Base-by-base conservation (phyloP, 1,139 yeast species). In the Yamadazyma oceani region DNA sequence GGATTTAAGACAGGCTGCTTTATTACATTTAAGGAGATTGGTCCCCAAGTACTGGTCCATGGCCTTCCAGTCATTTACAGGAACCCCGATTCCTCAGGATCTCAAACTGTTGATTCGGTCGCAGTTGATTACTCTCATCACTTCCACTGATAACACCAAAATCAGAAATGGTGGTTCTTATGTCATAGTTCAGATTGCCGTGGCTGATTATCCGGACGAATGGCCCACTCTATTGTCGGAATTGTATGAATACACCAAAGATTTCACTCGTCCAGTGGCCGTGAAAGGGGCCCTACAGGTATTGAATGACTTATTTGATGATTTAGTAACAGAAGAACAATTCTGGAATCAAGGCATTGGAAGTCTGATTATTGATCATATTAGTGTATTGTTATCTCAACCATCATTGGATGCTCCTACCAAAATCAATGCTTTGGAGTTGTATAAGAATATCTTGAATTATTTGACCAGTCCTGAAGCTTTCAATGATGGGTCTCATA, bases 131-230 rank as follows among this genome's bases (percentile, higher is more conserved):
- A 49, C 58, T 8, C 57, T 86, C 28, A 72, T 84, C n/a, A 63
- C 77, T 1, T 56, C 72, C 7, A 69, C 76, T 12, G 55, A 68
- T 0, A 73, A 75, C 43, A 68, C 84, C n/a, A 85, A 84, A 51
- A 64, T 89, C 13, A 68, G 89, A 42, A 74, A 73, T 26, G 76
- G 86, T 35, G 78, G 85, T 2, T 80, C 92, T 1, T 82, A 87
- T 47, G 82, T 87, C 11, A 76, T 88, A 17, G 85, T 86, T 2
- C 95, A 85, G 51, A 85, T 92, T 17, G 90, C 96, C 1, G 85
- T 87, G 1, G 85, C 83, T 1, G 98, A 92, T 54, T 90, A 79
- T 54, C 98, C 98, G 0, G 97, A 92, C 52, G 95, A 88, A 54
- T 92, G 97, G 97, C 96, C 97, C 0, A 73, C 71, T 22, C 66